A percentile compares a stretch with the other conserved stretches of the same genome.
Conservation (phyloP, 495 filamentous ascomycete species). For the Talaromyces nanjingensis region DNA sequence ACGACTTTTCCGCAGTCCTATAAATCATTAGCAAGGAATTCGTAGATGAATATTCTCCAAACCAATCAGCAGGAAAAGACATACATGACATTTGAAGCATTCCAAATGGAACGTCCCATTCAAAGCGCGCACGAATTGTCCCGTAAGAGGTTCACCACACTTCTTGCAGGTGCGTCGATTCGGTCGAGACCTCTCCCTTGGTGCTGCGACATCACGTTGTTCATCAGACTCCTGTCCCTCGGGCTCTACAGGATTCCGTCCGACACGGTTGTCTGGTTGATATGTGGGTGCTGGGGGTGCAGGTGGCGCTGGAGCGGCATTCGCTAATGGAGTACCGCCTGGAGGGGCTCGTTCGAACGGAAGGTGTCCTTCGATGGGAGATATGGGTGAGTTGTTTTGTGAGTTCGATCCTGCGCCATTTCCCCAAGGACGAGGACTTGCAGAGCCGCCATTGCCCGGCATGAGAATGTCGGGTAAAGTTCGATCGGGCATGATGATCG, state of each 20-base stretch:
- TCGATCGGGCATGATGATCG: conserved; percentile 6
- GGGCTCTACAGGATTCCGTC: conserved; percentile 16
- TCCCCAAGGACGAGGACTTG: conserved; percentile 32
- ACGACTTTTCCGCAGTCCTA: conserved; percentile 96
- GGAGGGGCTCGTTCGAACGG: conserved; percentile 25
- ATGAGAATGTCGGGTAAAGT: conserved; percentile 39
- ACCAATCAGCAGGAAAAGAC: conserved; percentile 29
- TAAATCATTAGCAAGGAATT: not conserved
- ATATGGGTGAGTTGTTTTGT: conserved; percentile 37
- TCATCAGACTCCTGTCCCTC: conserved; percentile 24
- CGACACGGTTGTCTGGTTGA: conserved; percentile 24
- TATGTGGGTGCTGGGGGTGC: not conserved
- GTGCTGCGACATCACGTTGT: conserved; percentile 30
- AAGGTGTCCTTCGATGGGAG: conserved; percentile 36
- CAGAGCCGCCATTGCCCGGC: conserved; percentile 39
- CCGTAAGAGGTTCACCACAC: conserved; percentile 76
- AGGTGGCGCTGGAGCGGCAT: not conserved
- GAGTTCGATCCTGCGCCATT: conserved; percentile 34
- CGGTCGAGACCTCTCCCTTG: conserved; percentile 37
- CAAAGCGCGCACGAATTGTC: conserved; percentile 91
- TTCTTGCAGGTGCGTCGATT: conserved; percentile 71
- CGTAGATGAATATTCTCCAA: too few species aligned
- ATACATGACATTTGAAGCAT: conserved; percentile 94
- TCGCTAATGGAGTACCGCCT: not conserved
- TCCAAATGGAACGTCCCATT: conserved; percentile 93